These are phyloP conservation scores for Boletus speciosus DNA, from an alignment of 768 basidiomycete species.

Conservation along the genomic window DNA sequence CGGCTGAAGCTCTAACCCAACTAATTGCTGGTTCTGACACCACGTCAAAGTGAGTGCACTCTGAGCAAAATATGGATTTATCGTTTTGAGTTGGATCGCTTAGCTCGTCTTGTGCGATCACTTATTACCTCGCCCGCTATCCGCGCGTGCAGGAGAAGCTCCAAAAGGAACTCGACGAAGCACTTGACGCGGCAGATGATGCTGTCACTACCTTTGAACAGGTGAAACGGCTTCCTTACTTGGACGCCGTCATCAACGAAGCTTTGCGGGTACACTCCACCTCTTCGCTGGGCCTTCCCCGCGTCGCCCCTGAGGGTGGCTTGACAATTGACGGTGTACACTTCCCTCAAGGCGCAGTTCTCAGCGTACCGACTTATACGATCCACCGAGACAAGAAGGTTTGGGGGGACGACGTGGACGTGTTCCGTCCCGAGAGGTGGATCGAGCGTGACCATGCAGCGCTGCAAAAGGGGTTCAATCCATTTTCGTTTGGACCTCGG, in stretches of 20 bases:
- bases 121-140: conserved; percentile 75
- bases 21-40: conserved; percentile 91
- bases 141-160: conserved; percentile 65
- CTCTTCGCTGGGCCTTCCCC: conserved; percentile 78
- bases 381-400: conserved; percentile 68
- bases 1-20: conserved; percentile 83
- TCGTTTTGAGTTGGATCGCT: background rate
- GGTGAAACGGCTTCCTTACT: conserved; percentile 71
- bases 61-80: background rate
- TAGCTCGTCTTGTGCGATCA: conserved; percentile 87
- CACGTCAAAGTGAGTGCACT: conserved; percentile 72
- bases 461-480: conserved; percentile 76
- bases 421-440: conserved; percentile 82
- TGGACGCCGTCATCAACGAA: conserved; percentile 88
- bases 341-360: conserved; percentile 72
- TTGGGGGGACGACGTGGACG: conserved; percentile 79
- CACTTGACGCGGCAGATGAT: conserved; percentile 57
- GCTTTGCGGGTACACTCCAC: conserved; percentile 82
- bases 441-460: conserved; percentile 61
- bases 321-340: conserved; percentile 47
- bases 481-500: conserved; percentile 83
- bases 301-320: conserved; percentile 72
- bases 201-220: conserved; percentile 58
- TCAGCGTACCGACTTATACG: conserved; percentile 79
- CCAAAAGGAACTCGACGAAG: conserved; percentile 68